These are phyloP conservation scores for Camellia japonica DNA, from an alignment of 148 eudicot species.

Conservation along the genomic window DNA sequence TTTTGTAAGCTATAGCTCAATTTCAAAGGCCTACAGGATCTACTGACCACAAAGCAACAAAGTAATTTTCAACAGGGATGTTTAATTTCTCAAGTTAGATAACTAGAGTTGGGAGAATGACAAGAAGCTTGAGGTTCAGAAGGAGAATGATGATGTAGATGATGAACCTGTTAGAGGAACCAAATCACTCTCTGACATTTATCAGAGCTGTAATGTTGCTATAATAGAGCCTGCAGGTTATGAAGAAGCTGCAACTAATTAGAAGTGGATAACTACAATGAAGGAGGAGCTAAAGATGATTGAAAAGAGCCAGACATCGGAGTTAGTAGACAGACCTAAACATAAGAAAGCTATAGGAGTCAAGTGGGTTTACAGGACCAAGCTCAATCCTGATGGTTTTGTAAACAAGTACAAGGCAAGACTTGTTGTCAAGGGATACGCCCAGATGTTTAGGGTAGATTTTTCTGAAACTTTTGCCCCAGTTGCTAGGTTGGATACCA, in stretches of 20 bases:
- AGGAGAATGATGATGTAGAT: background rate
- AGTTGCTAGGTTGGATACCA: too few relatives aligned
- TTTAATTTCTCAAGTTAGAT: background rate
- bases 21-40: background rate
- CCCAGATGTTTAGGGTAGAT: too few relatives aligned
- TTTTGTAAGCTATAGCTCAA: too few relatives aligned
- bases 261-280: background rate
- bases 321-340: background rate
- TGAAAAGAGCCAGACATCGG: background rate
- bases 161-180: background rate
- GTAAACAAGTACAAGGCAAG: too few relatives aligned
- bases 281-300: background rate
- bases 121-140: background rate
- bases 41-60: background rate
- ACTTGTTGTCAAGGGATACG: too few relatives aligned
- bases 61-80: background rate
- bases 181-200: background rate
- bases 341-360: background rate
- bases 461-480: too few relatives aligned
- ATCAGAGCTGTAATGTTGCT: background rate
- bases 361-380: constrained; percentile 4
- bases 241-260: background rate
- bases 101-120: background rate
- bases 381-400: background rate
- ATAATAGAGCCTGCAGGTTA: background rate